These are phyloP conservation scores for Volvox africanus DNA, from an alignment of 139 green algal genomes.

Conservation along the genomic window DNA sequence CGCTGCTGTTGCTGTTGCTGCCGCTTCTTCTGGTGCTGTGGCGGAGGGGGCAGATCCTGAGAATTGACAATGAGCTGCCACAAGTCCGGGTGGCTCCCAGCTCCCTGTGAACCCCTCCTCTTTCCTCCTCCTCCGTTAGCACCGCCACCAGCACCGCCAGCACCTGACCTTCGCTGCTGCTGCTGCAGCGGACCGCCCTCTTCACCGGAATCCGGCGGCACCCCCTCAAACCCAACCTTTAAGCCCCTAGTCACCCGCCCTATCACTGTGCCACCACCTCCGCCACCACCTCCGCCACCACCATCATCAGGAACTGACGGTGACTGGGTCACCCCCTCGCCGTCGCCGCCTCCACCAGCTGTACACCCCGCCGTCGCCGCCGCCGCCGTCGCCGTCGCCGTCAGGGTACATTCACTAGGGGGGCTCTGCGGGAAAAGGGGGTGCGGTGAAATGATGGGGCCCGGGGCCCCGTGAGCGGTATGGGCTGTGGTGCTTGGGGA, in stretches of 20 bases:
- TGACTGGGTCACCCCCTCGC: background rate
- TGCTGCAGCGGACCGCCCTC: background rate
- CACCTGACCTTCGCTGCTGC: background rate
- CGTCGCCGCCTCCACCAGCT: background rate
- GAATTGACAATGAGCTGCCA: constrained; percentile 14
- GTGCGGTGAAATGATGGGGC: too few species aligned
- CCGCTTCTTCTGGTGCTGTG: background rate
- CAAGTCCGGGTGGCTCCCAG: background rate
- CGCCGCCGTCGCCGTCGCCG: background rate
- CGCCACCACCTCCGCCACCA: background rate
- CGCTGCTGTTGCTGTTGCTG: background rate
- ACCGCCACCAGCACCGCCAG: background rate
- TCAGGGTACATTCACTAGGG: background rate
- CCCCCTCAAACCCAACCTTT: background rate
- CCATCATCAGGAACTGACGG: background rate
- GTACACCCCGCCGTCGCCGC: too few species aligned
- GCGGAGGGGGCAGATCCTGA: background rate
- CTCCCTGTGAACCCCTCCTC: too few species aligned
- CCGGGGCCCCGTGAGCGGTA: too few species aligned
- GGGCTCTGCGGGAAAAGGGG: constrained; percentile 1
- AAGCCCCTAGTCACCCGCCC: background rate
- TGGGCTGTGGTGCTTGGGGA: too few species aligned
- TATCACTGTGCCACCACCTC: background rate
- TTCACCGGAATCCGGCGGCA: background rate
- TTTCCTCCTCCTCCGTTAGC: background rate